Evolutionary conservation across 768 basidiomycete species (phyloP), one percentile per base, ranked within the genome.

Genomic region (Boletellus ananas): DNA sequence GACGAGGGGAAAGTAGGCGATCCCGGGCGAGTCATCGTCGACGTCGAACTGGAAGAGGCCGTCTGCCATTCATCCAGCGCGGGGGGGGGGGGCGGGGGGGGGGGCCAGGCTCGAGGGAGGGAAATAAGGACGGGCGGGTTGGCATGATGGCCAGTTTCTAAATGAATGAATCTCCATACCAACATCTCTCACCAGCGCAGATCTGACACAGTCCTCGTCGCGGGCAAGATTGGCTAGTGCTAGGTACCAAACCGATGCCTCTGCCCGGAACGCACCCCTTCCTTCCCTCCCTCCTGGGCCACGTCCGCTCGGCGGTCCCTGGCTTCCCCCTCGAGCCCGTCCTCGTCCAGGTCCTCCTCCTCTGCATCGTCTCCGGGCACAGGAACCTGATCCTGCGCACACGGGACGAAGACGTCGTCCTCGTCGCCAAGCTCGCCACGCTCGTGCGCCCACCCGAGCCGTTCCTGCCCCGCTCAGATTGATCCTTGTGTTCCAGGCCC

Each of bases 381-480:
- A 81, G 77, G 54, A 74, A 87, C 62, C 68, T 90, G 25, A 73
- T 90, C 48, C 69, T 90, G 16, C 75, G 83, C 38, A 79, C 85
- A 2, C 73, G 72, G 11, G 81, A 84, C 54, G 83, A 87, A 47
- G 88, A 90, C 51, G 67, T 88, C 29, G 60, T 72, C 21, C 61
- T 81, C 8, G 80, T 86, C 23, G 74, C 77, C 31, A 82, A 77
- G 58, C 70, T 89, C 33, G 75, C 75, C 12, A 68, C 74, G 43
- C 72, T 82, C 68, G 87, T 88, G 66, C 34, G 60, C 54, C 23
- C 23, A 16, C 9, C 12, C 35, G n/a, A 40, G 45, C 20, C 13
- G 35, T 51, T 50, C 49, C 48, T 38, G 37, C 54, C 18, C 42
- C 46, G 34, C 11, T 47, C 51, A 43, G 36, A 43, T 20, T 56